These are phyloP conservation scores for Silene uniflora DNA, from an alignment of 148 eudicot genomes.

Conservation along the genomic window DNA sequence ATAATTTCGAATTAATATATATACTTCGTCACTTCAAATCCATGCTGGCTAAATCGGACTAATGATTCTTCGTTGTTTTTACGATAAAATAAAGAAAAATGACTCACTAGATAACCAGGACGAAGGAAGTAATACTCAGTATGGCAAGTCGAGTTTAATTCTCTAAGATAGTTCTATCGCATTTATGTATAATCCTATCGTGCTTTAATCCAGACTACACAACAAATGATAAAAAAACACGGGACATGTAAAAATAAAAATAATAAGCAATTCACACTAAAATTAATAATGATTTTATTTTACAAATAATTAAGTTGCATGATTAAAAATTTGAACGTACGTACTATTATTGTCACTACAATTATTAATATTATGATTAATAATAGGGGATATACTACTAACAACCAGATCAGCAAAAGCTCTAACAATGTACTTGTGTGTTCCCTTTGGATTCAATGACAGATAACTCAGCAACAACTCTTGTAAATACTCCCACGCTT, in stretches of 20 bases:
- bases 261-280: background rate
- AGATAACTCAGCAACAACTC: slow-evolving; percentile 70
- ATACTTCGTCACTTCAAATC: background rate
- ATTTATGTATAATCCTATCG: too few species aligned
- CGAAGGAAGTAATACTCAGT: too few species aligned
- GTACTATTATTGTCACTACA: background rate
- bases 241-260: background rate
- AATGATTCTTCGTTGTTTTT: too few species aligned
- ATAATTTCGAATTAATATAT: background rate
- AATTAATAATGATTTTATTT: background rate
- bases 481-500: slow-evolving; percentile 68
- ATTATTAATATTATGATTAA: background rate
- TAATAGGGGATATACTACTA: slow-evolving; percentile 41
- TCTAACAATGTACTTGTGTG: slow-evolving; percentile 74
- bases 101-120: too few species aligned
- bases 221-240: background rate
- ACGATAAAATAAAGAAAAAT: too few species aligned
- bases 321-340: background rate
- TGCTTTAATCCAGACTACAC: background rate
- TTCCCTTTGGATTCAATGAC: slow-evolving; percentile 62
- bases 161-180: too few species aligned
- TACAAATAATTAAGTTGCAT: background rate
- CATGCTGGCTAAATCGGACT: too few species aligned
- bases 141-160: too few species aligned
- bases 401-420: slow-evolving; percentile 89